Evolutionary conservation across 2,329 filamentous ascomycete genomes (phyloP).

Genomic region (Cyclaneusma minus): DNA sequence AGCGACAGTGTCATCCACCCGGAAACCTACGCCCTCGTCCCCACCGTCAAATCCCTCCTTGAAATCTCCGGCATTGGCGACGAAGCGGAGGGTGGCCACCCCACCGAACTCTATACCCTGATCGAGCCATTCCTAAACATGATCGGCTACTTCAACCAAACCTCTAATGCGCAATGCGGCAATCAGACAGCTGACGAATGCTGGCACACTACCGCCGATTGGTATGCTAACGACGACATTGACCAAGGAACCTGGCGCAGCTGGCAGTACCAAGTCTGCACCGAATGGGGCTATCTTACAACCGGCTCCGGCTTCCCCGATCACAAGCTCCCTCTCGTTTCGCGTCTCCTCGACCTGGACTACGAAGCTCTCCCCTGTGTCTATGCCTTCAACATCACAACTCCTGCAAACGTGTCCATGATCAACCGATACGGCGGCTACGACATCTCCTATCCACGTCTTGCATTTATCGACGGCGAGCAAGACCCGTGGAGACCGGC

Average conservation of each 20-base stretch:
- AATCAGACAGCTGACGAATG: constrained; percentile 30
- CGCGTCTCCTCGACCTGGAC: constrained; percentile 49
- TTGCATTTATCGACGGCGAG: constrained; percentile 65
- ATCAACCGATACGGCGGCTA: constrained; percentile 70
- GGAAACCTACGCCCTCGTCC: constrained; percentile 19
- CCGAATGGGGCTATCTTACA: constrained; percentile 63
- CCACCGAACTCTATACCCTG: constrained; percentile 22
- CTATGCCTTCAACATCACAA: constrained; percentile 53
- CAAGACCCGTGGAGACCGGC: constrained; percentile 69
- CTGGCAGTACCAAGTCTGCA: constrained; percentile 35
- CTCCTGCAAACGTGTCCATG: constrained; percentile 41
- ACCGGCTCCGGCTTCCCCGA: constrained; percentile 55
- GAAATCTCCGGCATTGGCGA: too few relatives aligned
- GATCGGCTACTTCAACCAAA: constrained; percentile 35
- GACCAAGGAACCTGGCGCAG: constrained; percentile 24
- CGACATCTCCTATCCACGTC: constrained; percentile 51
- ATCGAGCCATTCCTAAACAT: constrained; percentile 38
- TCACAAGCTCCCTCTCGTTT: constrained; percentile 52
- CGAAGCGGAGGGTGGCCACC: constrained; percentile 34
- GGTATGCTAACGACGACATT: constrained; percentile 27
- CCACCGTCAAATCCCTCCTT: constrained; percentile 27
- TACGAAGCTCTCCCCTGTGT: constrained; percentile 48
- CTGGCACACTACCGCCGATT: constrained; percentile 29
- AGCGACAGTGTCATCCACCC: constrained; percentile 26
- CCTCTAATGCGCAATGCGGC: constrained; percentile 23